Evolutionary conservation across 495 filamentous ascomycete genomes (phyloP), one percentile per base, ranked within the genome.

Genomic region (Terfezia claveryi): DNA sequence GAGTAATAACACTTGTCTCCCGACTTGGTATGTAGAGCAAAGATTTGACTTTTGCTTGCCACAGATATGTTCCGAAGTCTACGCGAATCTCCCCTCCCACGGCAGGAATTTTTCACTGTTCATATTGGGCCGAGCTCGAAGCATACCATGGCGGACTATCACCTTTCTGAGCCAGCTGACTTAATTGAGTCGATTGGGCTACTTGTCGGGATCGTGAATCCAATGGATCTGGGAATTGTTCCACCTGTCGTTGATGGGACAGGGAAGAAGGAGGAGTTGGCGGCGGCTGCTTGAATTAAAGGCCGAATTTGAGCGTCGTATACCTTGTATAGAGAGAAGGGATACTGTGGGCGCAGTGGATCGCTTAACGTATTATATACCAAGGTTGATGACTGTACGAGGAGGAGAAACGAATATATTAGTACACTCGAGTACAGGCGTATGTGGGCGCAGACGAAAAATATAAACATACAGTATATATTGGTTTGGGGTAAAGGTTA

Each of bases 51-150:
- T 36, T 23, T 36, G 12, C 23, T 23, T 16, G n/a, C 8, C 14
- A 37, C 41, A 78, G 70, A 78, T 56, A 78, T 78, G 75, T 78
- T 77, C 38, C 60, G 50, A 10, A 56, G 56, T 10, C 61, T 63
- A 38, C 62, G 38, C 46, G 52, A 49, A 46, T 60, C 4, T 37
- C 55, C 37, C 38, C 62, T 10, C 60, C 56, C 1, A 57, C 59
- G 37, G 60, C 54, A 80, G 23, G 75, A 85, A 62, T 75, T 88
- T 54, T 95, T 91, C 68, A 80, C 83, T 12, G 83, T 91, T 27
- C 91, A 86, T 4, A 83, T 96, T 23, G 89, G 89, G 17, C 80
- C 86, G 5, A 83, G 78, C 58, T 83, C 79, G 36, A 94, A 94
- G 70, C 77, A 82, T 59, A 96, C 89, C 1, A 71, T 85, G 27